Evolutionary conservation across 495 filamentous ascomycete genomes (phyloP), one percentile per base, ranked within the genome.

Genomic region (Pyronema omphalodes): DNA sequence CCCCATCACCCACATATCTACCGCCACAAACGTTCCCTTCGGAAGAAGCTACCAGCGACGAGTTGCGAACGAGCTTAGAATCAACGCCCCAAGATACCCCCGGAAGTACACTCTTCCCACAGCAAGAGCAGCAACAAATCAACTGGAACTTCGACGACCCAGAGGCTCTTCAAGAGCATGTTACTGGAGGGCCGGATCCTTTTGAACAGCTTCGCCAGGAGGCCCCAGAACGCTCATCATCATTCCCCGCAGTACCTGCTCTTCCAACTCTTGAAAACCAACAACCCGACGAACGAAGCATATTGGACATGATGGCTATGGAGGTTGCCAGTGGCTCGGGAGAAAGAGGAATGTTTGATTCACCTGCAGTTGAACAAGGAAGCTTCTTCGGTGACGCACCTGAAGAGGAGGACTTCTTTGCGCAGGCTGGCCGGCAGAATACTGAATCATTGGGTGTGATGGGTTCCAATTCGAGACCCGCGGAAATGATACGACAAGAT

Each of bases 141-240:
- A 77, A 69, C 62, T 79, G 74, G 62, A 65, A 66, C 36, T 74
- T 76, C 60, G 75, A 78, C 49, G 70, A 71, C 29, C 76, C 78
- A 49, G 60, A 65, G 33, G 74, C 76, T 57, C 76, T 74, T 67
- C 72, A 67, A 54, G 52, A 73, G 0, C 66, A 73, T 9, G 66
- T 70, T 44, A 68, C 69, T 18, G 70, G 71, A 39, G 37, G 37
- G 9, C 70, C 73, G 5, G 71, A 79, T 54, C 72, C 73, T 11
- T 79, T 78, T 64, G 73, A 73, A 53, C 71, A 73, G 44, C 72
- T 80, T 67, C 65, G 71, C 9, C 64, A 70, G 9, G 70, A 58
- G 37, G 52, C 49, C 7, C 60, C 60, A 51, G 72, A 75, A 34
- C 71, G 77, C 48, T 74, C 78, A 43, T 80, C 82, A 61, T 81